Evolutionary conservation across 2,329 filamentous ascomycete species (phyloP).

Genomic region (Chrysosporium keratinophilum): DNA sequence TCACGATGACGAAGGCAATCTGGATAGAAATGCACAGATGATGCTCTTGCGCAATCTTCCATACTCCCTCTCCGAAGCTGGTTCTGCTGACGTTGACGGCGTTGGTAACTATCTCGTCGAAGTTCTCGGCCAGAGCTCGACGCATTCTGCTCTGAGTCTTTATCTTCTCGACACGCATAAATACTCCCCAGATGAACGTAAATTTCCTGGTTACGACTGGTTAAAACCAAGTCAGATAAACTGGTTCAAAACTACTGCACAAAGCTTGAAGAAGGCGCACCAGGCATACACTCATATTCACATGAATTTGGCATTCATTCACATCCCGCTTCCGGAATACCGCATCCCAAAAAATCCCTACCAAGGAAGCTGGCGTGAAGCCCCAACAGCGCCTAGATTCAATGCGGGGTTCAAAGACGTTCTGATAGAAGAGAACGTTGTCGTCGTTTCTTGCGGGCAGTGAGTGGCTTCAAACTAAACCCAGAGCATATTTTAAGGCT

Average conservation of each 20-base stretch:
- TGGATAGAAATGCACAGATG: conserved; percentile 73
- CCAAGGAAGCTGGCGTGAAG: conserved; percentile 68
- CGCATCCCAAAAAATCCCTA: conserved; percentile 48
- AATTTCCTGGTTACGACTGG: conserved; percentile 94
- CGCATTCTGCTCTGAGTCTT: conserved; percentile 85
- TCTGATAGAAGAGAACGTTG: conserved; percentile 71
- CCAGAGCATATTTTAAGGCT: not conserved
- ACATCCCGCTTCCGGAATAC: conserved; percentile 92
- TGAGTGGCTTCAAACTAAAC: conserved; percentile 37
- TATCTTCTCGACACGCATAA: conserved; percentile 90
- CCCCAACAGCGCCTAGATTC: conserved; percentile 74
- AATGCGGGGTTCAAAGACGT: conserved; percentile 92
- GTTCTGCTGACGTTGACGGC: conserved; percentile 73
- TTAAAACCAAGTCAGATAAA: conserved; percentile 86
- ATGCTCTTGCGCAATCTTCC: conserved; percentile 73
- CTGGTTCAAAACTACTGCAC: conserved; percentile 78
- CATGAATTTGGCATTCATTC: conserved; percentile 93
- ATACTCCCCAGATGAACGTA: conserved; percentile 79
- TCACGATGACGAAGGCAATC: conserved; percentile 83
- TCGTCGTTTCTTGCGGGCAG: conserved; percentile 87
- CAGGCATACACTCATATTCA: conserved; percentile 81
- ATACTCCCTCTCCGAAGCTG: conserved; percentile 76
- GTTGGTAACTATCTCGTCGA: conserved; percentile 94
- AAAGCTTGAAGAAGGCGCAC: conserved; percentile 64
- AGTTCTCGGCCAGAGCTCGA: conserved; percentile 65